Conservation (phyloP, 2,329 filamentous ascomycete species). For the Chrysosporium queenslandicum region DNA sequence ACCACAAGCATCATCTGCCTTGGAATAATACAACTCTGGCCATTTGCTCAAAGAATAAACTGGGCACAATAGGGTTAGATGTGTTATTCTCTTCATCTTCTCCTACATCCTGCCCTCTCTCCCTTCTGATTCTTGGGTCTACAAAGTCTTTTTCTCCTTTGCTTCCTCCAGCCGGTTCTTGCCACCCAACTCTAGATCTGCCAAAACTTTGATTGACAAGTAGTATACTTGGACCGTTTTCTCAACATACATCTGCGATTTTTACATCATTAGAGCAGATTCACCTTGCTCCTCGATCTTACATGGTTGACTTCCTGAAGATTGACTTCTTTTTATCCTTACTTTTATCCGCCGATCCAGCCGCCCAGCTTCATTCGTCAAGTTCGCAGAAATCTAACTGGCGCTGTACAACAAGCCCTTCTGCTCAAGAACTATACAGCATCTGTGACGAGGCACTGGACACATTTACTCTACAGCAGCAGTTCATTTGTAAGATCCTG, state of each 20-base stretch:
- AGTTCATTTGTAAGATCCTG: neutral
- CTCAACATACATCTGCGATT: neutral
- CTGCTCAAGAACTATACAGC: neutral
- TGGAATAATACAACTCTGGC: neutral
- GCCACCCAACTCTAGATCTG: conserved; percentile 5
- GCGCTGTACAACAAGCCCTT: neutral
- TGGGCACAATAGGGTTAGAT: neutral
- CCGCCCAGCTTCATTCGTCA: too few species aligned
- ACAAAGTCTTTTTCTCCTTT: neutral
- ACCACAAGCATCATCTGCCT: neutral
- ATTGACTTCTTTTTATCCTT: neutral
- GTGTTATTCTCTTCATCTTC: neutral
- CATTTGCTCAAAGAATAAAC: neutral
- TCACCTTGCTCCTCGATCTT: neutral
- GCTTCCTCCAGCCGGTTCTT: neutral
- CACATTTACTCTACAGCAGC: neutral
- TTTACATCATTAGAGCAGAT: neutral
- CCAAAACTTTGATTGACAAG: conserved; percentile 1
- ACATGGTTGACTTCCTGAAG: neutral
- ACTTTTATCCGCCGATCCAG: neutral
- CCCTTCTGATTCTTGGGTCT: neutral
- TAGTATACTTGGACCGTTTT: conserved; percentile 1
- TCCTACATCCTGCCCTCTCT: neutral
- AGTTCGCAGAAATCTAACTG: neutral
- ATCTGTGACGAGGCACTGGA: neutral